These are phyloP conservation scores for Dillenia suffruticosa DNA, from an alignment of 164 flowering plant genomes.

Conservation along the genomic window DNA sequence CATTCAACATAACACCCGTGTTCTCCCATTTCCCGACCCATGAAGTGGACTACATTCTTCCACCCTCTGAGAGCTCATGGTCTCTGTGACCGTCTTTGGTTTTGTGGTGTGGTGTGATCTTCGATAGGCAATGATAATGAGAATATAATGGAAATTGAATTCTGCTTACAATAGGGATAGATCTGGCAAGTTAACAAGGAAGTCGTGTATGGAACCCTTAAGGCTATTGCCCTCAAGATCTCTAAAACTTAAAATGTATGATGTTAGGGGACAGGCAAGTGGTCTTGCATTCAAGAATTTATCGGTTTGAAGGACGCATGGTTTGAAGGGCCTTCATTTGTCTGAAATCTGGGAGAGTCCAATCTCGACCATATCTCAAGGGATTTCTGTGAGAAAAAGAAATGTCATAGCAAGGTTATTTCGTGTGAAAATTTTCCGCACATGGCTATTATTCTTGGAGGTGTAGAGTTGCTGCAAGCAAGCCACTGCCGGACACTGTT, in stretches of 20 bases:
- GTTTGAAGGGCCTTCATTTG: conserved; percentile 17
- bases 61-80: conserved; percentile 1
- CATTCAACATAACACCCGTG: conserved; percentile 2
- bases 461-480: neutral
- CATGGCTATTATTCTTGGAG: conserved; percentile 6
- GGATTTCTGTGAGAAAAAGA: conserved; percentile 3
- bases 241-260: conserved; percentile 4
- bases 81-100: neutral
- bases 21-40: neutral
- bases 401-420: neutral
- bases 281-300: no score
- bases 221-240: conserved; percentile 25
- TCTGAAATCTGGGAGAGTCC: conserved; percentile 6
- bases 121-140: neutral
- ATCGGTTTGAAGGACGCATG: conserved; percentile 6
- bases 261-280: neutral
- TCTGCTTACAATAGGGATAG: conserved; percentile 28
- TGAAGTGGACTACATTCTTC: neutral
- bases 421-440: neutral
- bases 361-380: conserved; percentile 7
- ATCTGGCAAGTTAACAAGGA: conserved; percentile 32
- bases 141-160: neutral
- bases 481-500: conserved; percentile 8
- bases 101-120: conserved; percentile 6
- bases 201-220: conserved; percentile 30